Conservation (phyloP, 208 protist species). For the Leptomonas pyrrhocoris region DNA sequence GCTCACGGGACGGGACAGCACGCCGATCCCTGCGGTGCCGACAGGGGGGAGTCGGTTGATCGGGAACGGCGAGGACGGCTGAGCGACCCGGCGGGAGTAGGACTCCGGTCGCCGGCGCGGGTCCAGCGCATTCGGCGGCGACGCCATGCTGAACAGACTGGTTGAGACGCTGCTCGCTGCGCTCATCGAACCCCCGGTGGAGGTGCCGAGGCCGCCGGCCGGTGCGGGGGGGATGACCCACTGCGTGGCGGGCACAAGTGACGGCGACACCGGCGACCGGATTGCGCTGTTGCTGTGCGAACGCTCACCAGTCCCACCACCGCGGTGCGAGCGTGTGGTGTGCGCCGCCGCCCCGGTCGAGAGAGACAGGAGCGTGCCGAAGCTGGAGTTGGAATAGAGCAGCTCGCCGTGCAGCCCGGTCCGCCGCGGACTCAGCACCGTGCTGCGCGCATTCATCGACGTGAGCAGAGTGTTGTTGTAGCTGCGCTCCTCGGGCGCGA, state of each 20-base stretch:
- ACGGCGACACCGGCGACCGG: constrained; percentile 6
- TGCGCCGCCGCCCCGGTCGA: neutral
- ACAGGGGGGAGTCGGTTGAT: constrained; percentile 10
- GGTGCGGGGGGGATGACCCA: constrained; percentile 16
- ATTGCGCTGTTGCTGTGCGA: constrained; percentile 12
- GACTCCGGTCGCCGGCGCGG: constrained; percentile 4
- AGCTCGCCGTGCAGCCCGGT: constrained; percentile 16
- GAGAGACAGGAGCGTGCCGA: constrained; percentile 17
- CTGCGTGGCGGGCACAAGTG: constrained; percentile 9
- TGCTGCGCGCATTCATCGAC: constrained; percentile 47
- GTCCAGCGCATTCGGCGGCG: constrained; percentile 12
- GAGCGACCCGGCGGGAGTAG: constrained; percentile 7
- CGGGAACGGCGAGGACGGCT: neutral
- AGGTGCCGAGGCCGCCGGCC: neutral
- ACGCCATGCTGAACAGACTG: constrained; percentile 17
- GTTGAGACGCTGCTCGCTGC: constrained; percentile 10
- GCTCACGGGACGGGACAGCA: neutral
- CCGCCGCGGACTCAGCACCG: constrained; percentile 14
- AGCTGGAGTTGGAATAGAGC: constrained; percentile 20
- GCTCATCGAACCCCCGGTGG: constrained; percentile 15
- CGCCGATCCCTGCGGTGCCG: neutral
- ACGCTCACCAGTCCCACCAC: neutral
- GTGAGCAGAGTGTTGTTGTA: constrained; percentile 42
- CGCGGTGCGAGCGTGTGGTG: constrained; percentile 4
- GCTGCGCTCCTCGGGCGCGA: constrained; percentile 22